phyloP scores from a whole-genome alignment of 2,329 filamentous ascomycete genomes.

The Cordyceps cateniannulata region DNA sequence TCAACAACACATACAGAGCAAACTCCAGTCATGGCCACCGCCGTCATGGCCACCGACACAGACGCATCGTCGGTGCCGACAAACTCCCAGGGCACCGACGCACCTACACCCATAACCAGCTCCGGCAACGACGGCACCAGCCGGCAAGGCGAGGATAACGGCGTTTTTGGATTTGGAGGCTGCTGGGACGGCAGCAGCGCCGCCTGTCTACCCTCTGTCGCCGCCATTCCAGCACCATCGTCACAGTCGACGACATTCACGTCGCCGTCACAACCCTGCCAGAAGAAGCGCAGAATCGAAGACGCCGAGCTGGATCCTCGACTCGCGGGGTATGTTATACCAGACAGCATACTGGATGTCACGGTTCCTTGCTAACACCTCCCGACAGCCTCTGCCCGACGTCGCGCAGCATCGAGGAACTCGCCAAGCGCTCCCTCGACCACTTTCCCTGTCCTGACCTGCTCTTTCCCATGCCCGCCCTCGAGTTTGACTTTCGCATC shows the following conservation, averaged over 20 bases:
- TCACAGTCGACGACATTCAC: not conserved
- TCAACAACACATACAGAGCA: not conserved
- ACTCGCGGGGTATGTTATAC: slow-evolving; percentile 8
- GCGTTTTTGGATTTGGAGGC: not conserved
- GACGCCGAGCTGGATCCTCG: slow-evolving; percentile 1
- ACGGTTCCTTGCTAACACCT: not conserved
- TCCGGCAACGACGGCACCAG: slow-evolving; percentile 10
- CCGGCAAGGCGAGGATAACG: slow-evolving; percentile 5
- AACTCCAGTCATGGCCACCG: not conserved
- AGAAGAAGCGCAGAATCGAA: slow-evolving; percentile 10
- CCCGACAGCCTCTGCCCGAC: slow-evolving; percentile 6
- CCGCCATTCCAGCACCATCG: not conserved
- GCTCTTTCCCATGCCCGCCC: slow-evolving; percentile 38
- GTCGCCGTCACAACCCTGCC: not conserved
- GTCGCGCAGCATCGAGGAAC: slow-evolving; percentile 30
- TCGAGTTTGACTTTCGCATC: slow-evolving; percentile 45
- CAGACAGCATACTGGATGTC: not conserved
- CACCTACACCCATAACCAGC: slow-evolving; percentile 12
- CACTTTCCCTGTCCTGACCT: slow-evolving; percentile 37
- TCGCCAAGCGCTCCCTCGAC: slow-evolving; percentile 30
- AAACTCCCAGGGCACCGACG: slow-evolving; percentile 7
- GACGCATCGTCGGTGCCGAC: slow-evolving; percentile 12
- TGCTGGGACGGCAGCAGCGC: slow-evolving; percentile 9
- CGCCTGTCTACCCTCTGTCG: not conserved
- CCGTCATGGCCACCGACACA: slow-evolving; percentile 11